phyloP scores from a whole-genome alignment of 2,329 filamentous ascomycete species.

The Hymenoscyphus fructigenus region DNA sequence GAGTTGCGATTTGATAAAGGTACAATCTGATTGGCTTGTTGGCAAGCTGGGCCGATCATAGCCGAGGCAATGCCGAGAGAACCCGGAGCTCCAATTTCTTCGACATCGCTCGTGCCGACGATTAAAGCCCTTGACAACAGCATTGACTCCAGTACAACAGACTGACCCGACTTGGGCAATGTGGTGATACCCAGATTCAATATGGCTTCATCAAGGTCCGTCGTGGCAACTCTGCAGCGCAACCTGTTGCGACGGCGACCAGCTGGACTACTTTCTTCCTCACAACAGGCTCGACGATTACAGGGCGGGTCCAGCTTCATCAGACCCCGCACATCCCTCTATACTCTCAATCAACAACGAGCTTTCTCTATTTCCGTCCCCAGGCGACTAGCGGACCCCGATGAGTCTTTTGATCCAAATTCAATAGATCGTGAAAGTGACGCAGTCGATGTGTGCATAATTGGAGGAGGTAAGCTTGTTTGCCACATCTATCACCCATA shows the following conservation, averaged over 20 bases:
- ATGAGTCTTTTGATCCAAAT: slow-evolving; percentile 64
- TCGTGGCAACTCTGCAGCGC: slow-evolving; percentile 30
- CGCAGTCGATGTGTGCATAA: slow-evolving; percentile 93
- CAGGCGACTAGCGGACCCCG: slow-evolving; percentile 43
- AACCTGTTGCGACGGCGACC: slow-evolving; percentile 25
- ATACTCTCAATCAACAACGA: slow-evolving; percentile 35
- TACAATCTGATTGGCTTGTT: neutral
- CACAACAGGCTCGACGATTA: slow-evolving; percentile 23
- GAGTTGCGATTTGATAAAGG: neutral
- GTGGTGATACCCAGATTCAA: slow-evolving; percentile 29
- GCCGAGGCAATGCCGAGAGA: neutral
- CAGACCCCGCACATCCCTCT: slow-evolving; percentile 24
- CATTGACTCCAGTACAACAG: neutral
- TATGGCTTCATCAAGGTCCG: slow-evolving; percentile 33
- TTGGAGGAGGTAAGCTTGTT: slow-evolving; percentile 69
- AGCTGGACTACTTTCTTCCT: slow-evolving; percentile 18
- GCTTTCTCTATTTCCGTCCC: slow-evolving; percentile 45
- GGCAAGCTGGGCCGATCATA: neutral
- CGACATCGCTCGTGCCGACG: neutral
- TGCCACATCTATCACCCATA: slow-evolving; percentile 4
- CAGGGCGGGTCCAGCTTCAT: slow-evolving; percentile 21
- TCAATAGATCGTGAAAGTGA: slow-evolving; percentile 83
- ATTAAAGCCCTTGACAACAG: neutral
- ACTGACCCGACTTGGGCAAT: slow-evolving; percentile 23
- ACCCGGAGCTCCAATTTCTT: neutral